phyloP scores from a whole-genome alignment of 2,329 filamentous ascomycete genomes.

The Bipolaris bicolor region DNA sequence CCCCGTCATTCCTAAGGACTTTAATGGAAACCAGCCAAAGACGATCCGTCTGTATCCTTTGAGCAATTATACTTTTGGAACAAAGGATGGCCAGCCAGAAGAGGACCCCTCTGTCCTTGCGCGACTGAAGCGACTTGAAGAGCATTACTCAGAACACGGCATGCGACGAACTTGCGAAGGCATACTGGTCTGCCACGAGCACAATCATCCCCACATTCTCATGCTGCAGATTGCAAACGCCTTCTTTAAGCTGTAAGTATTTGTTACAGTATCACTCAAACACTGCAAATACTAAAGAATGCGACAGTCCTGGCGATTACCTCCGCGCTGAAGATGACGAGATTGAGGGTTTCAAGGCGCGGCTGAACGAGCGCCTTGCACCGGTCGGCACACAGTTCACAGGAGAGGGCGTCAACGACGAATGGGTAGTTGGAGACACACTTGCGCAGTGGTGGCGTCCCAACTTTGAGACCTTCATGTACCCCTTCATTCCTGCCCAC shows the following conservation, averaged over 20 bases:
- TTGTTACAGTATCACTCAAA: neutral
- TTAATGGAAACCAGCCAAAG: slow-evolving; percentile 86
- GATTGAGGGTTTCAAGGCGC: slow-evolving; percentile 89
- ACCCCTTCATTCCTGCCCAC: slow-evolving; percentile 95
- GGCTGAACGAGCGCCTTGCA: slow-evolving; percentile 90
- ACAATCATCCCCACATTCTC: slow-evolving; percentile 97
- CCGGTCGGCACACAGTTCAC: slow-evolving; percentile 83
- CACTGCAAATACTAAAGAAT: neutral
- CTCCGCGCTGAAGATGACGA: slow-evolving; percentile 88
- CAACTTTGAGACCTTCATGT: slow-evolving; percentile 99
- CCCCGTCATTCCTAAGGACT: slow-evolving; percentile 78
- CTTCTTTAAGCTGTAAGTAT: slow-evolving; percentile 87
- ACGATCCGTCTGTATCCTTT: slow-evolving; percentile 92
- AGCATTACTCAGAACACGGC: slow-evolving; percentile 88
- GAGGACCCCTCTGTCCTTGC: slow-evolving; percentile 96
- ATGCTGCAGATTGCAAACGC: slow-evolving; percentile 99
- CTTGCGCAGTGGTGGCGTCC: slow-evolving; percentile 98
- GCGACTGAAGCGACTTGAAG: slow-evolving; percentile 89
- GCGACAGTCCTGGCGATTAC: slow-evolving; percentile 81
- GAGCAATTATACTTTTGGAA: slow-evolving; percentile 98
- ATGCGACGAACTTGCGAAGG: slow-evolving; percentile 98
- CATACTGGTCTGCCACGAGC: slow-evolving; percentile 96
- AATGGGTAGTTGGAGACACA: slow-evolving; percentile 95
- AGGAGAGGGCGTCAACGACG: slow-evolving; percentile 85
- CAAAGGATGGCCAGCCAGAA: slow-evolving; percentile 97